Percentiles rank a stretch among this genome's conserved stretches.
These are phyloP conservation scores for Diospyros kaki DNA, from an alignment of 148 eudicot species.

Conservation along the genomic window DNA sequence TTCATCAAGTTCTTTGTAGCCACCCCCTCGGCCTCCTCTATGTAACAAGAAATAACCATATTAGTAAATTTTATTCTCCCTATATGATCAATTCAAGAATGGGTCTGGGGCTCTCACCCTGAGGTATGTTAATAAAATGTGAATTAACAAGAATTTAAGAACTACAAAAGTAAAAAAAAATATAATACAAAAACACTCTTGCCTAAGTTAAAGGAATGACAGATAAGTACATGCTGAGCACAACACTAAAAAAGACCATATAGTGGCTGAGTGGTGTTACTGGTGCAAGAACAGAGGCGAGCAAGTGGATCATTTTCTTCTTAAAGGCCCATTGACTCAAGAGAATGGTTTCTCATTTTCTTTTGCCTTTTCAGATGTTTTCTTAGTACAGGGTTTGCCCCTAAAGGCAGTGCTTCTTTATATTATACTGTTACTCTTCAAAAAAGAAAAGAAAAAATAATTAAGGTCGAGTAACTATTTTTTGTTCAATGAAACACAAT, in stretches of 20 bases:
- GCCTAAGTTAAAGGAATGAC: not conserved
- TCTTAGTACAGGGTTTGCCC: no score
- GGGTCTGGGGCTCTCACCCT: not conserved
- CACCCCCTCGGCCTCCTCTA: constrained; percentile 99
- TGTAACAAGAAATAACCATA: constrained; percentile 4
- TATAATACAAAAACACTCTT: not conserved
- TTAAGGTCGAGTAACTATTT: not conserved
- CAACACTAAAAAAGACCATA: not conserved
- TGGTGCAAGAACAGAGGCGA: no score
- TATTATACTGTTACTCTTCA: no score
- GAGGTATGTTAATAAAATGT: not conserved
- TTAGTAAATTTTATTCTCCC: not conserved
- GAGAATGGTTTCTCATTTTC: no score
- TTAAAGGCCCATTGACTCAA: no score
- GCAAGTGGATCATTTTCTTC: no score
- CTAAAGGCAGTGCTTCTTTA: no score
- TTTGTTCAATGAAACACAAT: not conserved
- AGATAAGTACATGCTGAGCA: not conserved
- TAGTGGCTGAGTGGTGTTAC: no score
- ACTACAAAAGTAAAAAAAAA: not conserved
- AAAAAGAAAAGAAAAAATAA: no score
- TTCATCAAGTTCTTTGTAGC: constrained; percentile 97
- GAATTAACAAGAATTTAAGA: not conserved
- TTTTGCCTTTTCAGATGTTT: no score
- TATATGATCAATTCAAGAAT: not conserved